Evolutionary conservation across 495 filamentous ascomycete species (phyloP).

Genomic region (Platismatia glauca): DNA sequence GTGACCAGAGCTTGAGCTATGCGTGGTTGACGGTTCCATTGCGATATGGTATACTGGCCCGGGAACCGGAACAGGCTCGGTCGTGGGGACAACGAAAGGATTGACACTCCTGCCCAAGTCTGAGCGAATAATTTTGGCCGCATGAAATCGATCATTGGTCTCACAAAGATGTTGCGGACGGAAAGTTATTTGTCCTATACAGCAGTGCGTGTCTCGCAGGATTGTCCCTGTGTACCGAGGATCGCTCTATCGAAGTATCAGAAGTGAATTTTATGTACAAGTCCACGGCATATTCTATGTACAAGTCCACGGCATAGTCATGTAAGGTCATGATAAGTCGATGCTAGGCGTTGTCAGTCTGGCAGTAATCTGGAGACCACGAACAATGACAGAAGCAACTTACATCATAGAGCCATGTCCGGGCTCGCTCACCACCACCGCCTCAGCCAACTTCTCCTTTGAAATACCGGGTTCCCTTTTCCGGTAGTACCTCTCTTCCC

Average conservation of each 20-base stretch:
- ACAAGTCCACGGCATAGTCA: neutral
- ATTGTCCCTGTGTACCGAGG: neutral
- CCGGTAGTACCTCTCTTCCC: slow-evolving; percentile 72
- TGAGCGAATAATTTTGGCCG: neutral
- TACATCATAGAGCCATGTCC: slow-evolving; percentile 47
- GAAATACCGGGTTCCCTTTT: slow-evolving; percentile 61
- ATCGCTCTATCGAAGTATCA: neutral
- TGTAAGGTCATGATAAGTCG: slow-evolving; percentile 8
- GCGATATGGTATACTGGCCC: neutral
- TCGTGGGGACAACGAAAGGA: neutral
- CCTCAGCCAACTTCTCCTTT: slow-evolving; percentile 62
- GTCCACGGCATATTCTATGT: neutral
- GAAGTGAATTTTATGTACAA: neutral
- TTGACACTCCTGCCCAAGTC: neutral
- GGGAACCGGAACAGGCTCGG: neutral
- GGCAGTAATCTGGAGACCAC: neutral
- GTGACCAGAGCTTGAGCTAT: neutral
- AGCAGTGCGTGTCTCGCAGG: neutral
- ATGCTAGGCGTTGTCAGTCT: slow-evolving; percentile 5
- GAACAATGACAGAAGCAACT: neutral
- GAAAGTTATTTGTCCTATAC: neutral
- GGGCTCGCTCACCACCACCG: slow-evolving; percentile 85
- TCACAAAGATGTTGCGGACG: neutral
- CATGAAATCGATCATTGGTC: neutral
- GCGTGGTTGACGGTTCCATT: neutral